Evolutionary conservation across 345 rosid genomes (phyloP), one percentile per base, ranked within the genome.

Genomic region (Populus alba): DNA sequence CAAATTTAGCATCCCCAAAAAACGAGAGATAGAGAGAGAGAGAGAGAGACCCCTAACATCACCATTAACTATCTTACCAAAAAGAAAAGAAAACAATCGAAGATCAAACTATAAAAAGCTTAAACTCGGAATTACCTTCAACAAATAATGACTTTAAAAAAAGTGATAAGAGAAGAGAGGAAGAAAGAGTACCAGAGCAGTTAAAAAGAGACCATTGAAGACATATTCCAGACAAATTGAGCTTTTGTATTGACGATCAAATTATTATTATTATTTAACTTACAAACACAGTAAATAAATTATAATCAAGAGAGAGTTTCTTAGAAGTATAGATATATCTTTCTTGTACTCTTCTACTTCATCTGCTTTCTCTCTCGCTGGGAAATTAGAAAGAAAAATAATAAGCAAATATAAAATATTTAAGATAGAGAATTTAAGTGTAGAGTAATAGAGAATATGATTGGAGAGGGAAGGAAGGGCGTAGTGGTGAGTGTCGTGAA

Each of bases 301-400:
- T 22, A 71, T 2, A 45, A 61, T 16, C 22, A 23, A 41, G 4
- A 61, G 43, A 66, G 79, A 81, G 94, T 91, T 91, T 83, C 98
- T 93, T 92, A 89, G 90, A 92, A 92, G 95, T 83, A 80, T 88
- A 84, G 90, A 77, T 75, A 83, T 91, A 84, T 87, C 81, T 94
- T 89, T 85, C 95, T 90, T 92, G 77, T 78, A 93, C 98, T 90
- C 98, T 75, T 92, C 94, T 86, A 85, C 97, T 87, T 91, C 90
- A 93, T 67, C 9, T 23, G 62, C 55, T 53, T 91, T 37, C 82
- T 77, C 92, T 76, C 85, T 88, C 91, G 91, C 96, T 91, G 94
- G 89, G 83, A 90, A 88, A 87, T 88, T 55, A 84, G 90, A 80
- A 65, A 23, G 33, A 43, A 77, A 75, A 33, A 5, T 43, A 43